Percentiles rank a stretch among this genome's conserved stretches.
Conservation (phyloP, 2,329 filamentous ascomycete genomes). For the Verticillium klebahnii region DNA sequence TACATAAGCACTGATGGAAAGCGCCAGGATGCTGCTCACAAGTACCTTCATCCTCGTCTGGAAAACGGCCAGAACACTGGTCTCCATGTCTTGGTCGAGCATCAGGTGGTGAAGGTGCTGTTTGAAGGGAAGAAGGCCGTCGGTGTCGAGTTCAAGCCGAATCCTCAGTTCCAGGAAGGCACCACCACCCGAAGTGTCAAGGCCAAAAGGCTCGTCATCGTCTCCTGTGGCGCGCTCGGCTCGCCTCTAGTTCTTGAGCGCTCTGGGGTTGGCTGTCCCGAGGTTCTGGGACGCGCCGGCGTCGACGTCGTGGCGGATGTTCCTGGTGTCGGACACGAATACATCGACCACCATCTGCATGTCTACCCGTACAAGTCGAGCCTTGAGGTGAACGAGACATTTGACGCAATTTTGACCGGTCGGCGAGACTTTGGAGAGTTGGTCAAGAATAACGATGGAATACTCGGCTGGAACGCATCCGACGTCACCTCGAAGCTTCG, state of each 20-base stretch:
- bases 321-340: slow-evolving; percentile 47
- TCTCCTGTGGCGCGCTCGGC: slow-evolving; percentile 44
- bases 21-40: slow-evolving; percentile 52
- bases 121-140: slow-evolving; percentile 48
- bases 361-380: slow-evolving; percentile 42
- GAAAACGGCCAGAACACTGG: slow-evolving; percentile 42
- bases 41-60: slow-evolving; percentile 49
- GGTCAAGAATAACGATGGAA: slow-evolving; percentile 39
- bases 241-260: slow-evolving; percentile 55
- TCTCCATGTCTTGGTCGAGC: slow-evolving; percentile 49
- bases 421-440: slow-evolving; percentile 39
- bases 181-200: slow-evolving; percentile 27
- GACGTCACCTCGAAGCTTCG: slow-evolving; percentile 53
- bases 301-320: slow-evolving; percentile 42
- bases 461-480: slow-evolving; percentile 53
- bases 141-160: slow-evolving; percentile 52
- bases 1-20: slow-evolving; percentile 47
- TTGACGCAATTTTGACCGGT: slow-evolving; percentile 47
- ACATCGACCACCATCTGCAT: slow-evolving; percentile 52
- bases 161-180: slow-evolving; percentile 31
- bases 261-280: slow-evolving; percentile 52
- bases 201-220: slow-evolving; percentile 49
- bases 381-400: slow-evolving; percentile 24
- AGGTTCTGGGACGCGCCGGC: slow-evolving; percentile 40
- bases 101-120: slow-evolving; percentile 41